These are phyloP conservation scores for Neonectria ditissima DNA, from an alignment of 2,329 filamentous ascomycete species.

Conservation along the genomic window DNA sequence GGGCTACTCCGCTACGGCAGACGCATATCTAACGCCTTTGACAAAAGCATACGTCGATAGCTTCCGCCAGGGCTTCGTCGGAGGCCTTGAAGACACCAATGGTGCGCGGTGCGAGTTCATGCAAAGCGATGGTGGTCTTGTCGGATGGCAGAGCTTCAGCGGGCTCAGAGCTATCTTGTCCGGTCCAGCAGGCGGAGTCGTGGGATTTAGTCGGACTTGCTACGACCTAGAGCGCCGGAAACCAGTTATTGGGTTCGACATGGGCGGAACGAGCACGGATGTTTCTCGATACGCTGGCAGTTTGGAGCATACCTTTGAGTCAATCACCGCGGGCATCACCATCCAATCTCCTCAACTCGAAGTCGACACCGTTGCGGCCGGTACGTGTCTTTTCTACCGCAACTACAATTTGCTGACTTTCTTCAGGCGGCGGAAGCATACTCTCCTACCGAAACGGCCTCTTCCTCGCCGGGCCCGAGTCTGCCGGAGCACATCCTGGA, in stretches of 20 bases:
- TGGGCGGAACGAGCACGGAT: slow-evolving; percentile 77
- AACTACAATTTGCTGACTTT: slow-evolving; percentile 58
- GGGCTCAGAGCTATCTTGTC: slow-evolving; percentile 78
- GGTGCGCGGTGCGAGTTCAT: slow-evolving; percentile 31
- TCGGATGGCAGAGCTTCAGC: slow-evolving; percentile 72
- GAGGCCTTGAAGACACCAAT: slow-evolving; percentile 46
- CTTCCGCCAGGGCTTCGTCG: slow-evolving; percentile 45
- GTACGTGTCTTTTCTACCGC: not conserved
- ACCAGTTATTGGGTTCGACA: slow-evolving; percentile 83
- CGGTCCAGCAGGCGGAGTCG: slow-evolving; percentile 80
- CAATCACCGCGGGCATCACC: slow-evolving; percentile 80
- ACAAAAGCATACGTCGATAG: slow-evolving; percentile 50
- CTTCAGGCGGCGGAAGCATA: slow-evolving; percentile 76
- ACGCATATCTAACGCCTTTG: slow-evolving; percentile 56
- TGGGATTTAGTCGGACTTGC: slow-evolving; percentile 79
- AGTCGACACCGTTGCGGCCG: slow-evolving; percentile 71
- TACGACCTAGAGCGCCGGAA: slow-evolving; percentile 75
- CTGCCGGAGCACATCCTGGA: slow-evolving; percentile 76
- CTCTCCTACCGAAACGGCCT: slow-evolving; percentile 79
- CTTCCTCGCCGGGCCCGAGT: slow-evolving; percentile 79
- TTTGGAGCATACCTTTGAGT: slow-evolving; percentile 70
- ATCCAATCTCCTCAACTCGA: slow-evolving; percentile 84
- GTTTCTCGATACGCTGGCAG: slow-evolving; percentile 72
- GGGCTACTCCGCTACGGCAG: slow-evolving; percentile 54
- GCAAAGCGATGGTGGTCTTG: slow-evolving; percentile 67